A percentile compares a stretch with the other conserved stretches of the same genome.
phyloP scores from a whole-genome alignment of 2,329 filamentous ascomycete species.

The Didymella exigua region DNA sequence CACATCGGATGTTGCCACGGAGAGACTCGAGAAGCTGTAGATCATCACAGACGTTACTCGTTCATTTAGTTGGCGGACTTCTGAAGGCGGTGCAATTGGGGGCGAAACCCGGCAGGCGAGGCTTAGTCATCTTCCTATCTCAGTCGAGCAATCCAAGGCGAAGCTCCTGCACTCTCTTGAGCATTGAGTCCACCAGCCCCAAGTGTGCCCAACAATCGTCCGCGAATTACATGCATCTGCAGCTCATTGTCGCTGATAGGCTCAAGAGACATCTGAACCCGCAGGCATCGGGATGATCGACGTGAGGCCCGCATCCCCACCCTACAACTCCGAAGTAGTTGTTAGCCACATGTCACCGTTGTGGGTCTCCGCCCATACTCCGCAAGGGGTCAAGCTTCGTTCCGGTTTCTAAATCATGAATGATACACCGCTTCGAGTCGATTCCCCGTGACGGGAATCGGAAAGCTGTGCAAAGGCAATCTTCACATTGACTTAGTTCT shows the following conservation, averaged over 20 bases:
- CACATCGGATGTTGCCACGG: background rate
- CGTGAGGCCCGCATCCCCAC: constrained; percentile 8
- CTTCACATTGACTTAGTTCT: background rate
- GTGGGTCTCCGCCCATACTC: constrained; percentile 6
- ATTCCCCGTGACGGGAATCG: background rate
- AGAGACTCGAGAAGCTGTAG: constrained; percentile 15
- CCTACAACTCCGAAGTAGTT: constrained; percentile 1
- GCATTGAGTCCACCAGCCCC: background rate
- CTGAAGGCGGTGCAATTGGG: background rate
- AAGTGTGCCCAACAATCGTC: background rate
- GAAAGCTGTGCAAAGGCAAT: background rate
- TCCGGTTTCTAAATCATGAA: background rate
- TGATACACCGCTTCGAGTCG: background rate
- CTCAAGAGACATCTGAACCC: background rate
- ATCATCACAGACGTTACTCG: too few species aligned
- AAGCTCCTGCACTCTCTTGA: background rate
- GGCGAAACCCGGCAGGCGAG: background rate
- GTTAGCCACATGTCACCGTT: background rate
- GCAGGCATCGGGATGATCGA: background rate
- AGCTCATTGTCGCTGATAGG: background rate
- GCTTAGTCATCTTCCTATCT: background rate
- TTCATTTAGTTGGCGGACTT: background rate
- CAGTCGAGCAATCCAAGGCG: background rate
- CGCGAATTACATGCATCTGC: background rate
- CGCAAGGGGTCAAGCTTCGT: background rate